A percentile compares a stretch with the other conserved stretches of the same genome.
These are phyloP conservation scores for Cutaneotrichosporon sp. DNA, from an alignment of 1,284 basidiomycete species.

Conservation along the genomic window DNA sequence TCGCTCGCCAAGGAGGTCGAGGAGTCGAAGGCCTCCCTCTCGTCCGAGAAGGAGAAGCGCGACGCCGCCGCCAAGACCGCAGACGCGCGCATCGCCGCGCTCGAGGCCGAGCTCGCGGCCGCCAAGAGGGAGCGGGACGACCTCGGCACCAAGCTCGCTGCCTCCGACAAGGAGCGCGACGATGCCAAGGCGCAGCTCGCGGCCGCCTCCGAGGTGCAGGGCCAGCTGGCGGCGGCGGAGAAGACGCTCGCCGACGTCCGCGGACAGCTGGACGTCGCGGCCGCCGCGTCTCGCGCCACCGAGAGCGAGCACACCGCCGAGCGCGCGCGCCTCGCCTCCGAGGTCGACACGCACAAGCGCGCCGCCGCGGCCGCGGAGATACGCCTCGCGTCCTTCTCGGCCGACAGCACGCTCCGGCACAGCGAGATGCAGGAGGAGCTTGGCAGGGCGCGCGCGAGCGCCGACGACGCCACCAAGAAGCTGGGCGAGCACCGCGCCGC, in stretches of 20 bases:
- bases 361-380: neutral
- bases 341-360: neutral
- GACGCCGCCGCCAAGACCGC: neutral
- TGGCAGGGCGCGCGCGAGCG: neutral
- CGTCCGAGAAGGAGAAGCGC: conserved; percentile 9
- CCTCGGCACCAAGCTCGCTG: neutral
- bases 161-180: neutral
- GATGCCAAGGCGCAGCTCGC: conserved; percentile 8
- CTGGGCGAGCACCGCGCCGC: neutral
- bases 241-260: conserved; percentile 6
- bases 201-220: conserved; percentile 16
- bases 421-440: conserved; percentile 4
- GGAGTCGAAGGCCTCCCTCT: conserved; percentile 3
- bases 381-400: neutral
- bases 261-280: neutral
- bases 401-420: neutral
- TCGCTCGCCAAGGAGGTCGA: conserved; percentile 18
- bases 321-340: neutral
- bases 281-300: neutral
- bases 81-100: conserved; percentile 13
- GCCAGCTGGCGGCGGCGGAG: conserved; percentile 6
- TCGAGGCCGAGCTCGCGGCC: conserved; percentile 19
- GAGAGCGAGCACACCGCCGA: conserved; percentile 1
- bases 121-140: conserved; percentile 11
- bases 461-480: neutral